Evolutionary conservation across 495 filamentous ascomycete genomes (phyloP).

Genomic region (Chaetomidium leptoderma): DNA sequence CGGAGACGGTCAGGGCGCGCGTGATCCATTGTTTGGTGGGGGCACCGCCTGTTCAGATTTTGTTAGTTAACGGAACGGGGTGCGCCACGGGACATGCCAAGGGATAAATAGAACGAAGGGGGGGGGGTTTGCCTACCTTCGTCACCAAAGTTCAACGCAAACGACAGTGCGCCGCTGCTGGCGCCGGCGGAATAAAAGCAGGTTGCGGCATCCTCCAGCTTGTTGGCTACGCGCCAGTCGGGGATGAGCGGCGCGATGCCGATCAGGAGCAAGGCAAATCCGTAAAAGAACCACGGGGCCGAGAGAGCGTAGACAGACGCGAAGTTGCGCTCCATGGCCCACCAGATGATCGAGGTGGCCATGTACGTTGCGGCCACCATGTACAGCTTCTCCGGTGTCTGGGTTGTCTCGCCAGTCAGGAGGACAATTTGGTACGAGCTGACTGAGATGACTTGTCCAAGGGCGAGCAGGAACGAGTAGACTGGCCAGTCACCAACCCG

Average conservation of each 20-base stretch:
- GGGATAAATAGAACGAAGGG: neutral
- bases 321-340: constrained; percentile 54
- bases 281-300: constrained; percentile 58
- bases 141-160: constrained; percentile 64
- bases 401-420: constrained; percentile 55
- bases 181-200: constrained; percentile 58
- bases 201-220: constrained; percentile 56
- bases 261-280: constrained; percentile 58
- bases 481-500: constrained; percentile 62
- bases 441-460: constrained; percentile 63
- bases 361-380: constrained; percentile 59
- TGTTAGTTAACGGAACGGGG: neutral
- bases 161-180: constrained; percentile 57
- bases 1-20: constrained; percentile 60
- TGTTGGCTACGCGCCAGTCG: constrained; percentile 38
- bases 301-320: constrained; percentile 56
- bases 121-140: too few relatives aligned
- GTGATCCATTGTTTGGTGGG: constrained; percentile 61
- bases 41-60: constrained; percentile 37
- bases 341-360: constrained; percentile 59
- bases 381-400: constrained; percentile 60
- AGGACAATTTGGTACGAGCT: constrained; percentile 68
- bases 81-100: neutral
- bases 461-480: constrained; percentile 64
- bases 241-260: constrained; percentile 56